Base-by-base conservation (phyloP, 1,139 yeast species). In the Lodderomyces margitis region DNA sequence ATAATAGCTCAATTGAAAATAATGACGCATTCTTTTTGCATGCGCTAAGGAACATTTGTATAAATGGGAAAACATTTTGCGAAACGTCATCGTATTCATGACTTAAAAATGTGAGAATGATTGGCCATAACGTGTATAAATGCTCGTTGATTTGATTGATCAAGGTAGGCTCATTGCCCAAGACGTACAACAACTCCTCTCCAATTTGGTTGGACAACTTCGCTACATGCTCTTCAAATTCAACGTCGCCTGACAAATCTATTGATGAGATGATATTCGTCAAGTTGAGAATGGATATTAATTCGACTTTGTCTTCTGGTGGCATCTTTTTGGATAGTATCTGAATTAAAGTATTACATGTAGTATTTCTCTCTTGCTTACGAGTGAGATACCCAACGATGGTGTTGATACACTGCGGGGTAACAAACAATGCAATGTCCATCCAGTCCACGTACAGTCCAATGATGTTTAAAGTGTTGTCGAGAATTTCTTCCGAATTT, bases 401-500 rank as follows among this genome's bases (percentile, higher is more conserved):
- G 38, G 79, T 61, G 38, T 73, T 70, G 52, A 89, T 73, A 54
- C 80, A 84, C 34, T 79, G 78, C 16, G 82, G 77, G 40, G 81
- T 80, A 27, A 91, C 78, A 46, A 94, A 83, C 47, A 92, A 68
- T 23, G 82, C 73, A 48, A 92, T 87, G 56, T 94, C 98, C 63
- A 92, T 88, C 99, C 99, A 94, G 23, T 91, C 83, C 21, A 89
- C 87, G 74, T 87, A 94, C 17, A 81, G 81, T 6, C 97, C 98
- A 43, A 92, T 78, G 43, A 82, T 81, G 42, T 73, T 71, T 43
- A 88, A 70, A n/a, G 82, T 68, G 44, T 77, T 75, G 46, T 76
- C 79, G 43, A 83, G 58, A 37, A 84, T 77, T 16, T 76, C 85
- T 33, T 58, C 58, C 8, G 73, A 48, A 17, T 50, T 39, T 3